These are phyloP conservation scores for Phytopythium vexans DNA, from an alignment of 352 stramenopile species.

Conservation along the genomic window DNA sequence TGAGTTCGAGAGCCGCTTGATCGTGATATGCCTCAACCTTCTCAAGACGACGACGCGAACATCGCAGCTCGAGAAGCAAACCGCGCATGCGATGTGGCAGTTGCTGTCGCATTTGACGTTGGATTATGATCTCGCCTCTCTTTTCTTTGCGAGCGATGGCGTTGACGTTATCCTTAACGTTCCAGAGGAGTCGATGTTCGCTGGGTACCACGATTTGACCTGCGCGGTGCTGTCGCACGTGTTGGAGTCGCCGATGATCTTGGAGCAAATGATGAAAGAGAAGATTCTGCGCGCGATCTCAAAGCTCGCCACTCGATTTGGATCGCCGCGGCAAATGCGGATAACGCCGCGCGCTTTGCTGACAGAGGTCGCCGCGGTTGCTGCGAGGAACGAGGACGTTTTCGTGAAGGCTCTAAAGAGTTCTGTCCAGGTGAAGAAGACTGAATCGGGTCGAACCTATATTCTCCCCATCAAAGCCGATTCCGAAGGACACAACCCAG, in stretches of 20 bases:
- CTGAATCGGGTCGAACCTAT: conserved; percentile 76
- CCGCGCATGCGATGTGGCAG: conserved; percentile 73
- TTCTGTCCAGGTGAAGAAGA: conserved; percentile 74
- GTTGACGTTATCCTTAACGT: conserved; percentile 63
- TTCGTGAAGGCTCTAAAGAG: conserved; percentile 74
- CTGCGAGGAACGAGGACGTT: conserved; percentile 68
- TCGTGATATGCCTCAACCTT: conserved; percentile 33
- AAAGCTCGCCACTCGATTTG: conserved; percentile 73
- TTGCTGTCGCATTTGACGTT: conserved; percentile 62
- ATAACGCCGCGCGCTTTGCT: conserved; percentile 79
- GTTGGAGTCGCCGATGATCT: conserved; percentile 76
- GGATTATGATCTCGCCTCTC: conserved; percentile 68
- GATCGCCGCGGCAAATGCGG: conserved; percentile 67
- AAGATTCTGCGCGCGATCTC: conserved; percentile 75
- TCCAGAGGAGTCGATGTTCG: conserved; percentile 38
- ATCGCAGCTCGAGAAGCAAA: conserved; percentile 12
- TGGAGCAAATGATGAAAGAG: conserved; percentile 87
- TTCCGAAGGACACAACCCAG: neutral
- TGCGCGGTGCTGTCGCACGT: conserved; percentile 65
- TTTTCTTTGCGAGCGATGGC: conserved; percentile 47
- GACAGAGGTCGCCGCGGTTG: conserved; percentile 71
- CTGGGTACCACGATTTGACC: conserved; percentile 73
- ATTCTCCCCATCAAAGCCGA: conserved; percentile 43
- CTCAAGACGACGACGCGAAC: conserved; percentile 17
- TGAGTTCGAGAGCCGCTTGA: conserved; percentile 32